Conservation (phyloP, 305 asterid genomes). For the Fraxinus sp. region DNA sequence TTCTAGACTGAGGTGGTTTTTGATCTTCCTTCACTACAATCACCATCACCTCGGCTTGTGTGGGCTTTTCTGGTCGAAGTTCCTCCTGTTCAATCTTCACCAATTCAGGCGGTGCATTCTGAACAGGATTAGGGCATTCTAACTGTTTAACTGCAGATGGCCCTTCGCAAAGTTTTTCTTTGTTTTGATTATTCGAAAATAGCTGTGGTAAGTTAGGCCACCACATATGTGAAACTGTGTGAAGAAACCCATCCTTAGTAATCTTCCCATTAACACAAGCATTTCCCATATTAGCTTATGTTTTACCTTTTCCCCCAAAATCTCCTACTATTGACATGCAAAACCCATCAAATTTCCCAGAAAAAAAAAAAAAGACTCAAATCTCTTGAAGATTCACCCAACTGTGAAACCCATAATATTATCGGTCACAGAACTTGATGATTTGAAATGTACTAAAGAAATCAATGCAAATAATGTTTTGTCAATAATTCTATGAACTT, state of each 20-base stretch:
- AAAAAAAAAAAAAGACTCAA: neutral
- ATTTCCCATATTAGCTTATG: conserved; percentile 43
- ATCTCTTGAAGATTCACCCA: neutral
- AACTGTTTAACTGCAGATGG: conserved; percentile 16
- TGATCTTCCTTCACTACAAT: conserved; percentile 26
- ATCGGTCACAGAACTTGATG: neutral
- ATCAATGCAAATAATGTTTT: neutral
- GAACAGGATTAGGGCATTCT: conserved; percentile 9
- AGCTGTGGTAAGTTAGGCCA: conserved; percentile 29
- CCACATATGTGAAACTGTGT: conserved; percentile 34
- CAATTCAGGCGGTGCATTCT: conserved; percentile 35
- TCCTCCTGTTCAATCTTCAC: conserved; percentile 34
- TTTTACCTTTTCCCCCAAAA: neutral
- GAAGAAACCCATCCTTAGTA: conserved; percentile 31
- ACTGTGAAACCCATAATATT: conserved; percentile 10
- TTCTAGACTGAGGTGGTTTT: conserved; percentile 21
- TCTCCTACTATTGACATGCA: neutral
- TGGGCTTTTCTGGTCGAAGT: conserved; percentile 13
- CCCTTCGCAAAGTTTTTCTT: conserved; percentile 5
- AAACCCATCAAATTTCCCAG: neutral
- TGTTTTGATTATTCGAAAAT: conserved; percentile 19
- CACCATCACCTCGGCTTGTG: conserved; percentile 14
- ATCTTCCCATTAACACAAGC: conserved; percentile 37
- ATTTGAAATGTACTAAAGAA: neutral
- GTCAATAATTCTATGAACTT: conserved; percentile 1